Conservation (phyloP, 1,139 yeast species). For the Taiozyma sp. region DNA sequence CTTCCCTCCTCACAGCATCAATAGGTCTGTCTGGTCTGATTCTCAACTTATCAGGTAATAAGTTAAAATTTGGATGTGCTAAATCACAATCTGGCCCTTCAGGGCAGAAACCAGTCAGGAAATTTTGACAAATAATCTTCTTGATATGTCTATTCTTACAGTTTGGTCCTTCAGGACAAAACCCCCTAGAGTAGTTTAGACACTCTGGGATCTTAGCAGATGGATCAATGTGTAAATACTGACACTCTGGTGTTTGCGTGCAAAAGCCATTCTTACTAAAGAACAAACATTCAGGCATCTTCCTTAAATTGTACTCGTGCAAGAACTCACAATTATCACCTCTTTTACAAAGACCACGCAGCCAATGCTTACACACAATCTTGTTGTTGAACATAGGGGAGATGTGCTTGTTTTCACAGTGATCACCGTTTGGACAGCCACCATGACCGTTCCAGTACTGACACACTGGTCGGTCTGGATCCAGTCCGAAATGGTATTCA, state of each 20-base stretch:
- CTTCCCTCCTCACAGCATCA: conserved; percentile 9
- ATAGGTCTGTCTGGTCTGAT: conserved; percentile 41
- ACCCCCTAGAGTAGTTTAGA: conserved; percentile 76
- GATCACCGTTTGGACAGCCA: conserved; percentile 78
- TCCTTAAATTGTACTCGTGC: conserved; percentile 89
- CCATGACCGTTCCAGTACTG: conserved; percentile 65
- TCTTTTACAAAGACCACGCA: conserved; percentile 93
- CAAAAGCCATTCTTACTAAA: conserved; percentile 87
- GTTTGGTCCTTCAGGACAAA: conserved; percentile 88
- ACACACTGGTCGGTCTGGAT: conserved; percentile 90
- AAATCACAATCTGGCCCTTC: conserved; percentile 55
- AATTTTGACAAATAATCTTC: conserved; percentile 74
- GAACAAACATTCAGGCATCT: conserved; percentile 96
- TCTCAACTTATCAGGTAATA: conserved; percentile 41
- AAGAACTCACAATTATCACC: conserved; percentile 95
- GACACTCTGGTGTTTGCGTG: conserved; percentile 92
- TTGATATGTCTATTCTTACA: conserved; percentile 82
- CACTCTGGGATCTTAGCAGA: conserved; percentile 85
- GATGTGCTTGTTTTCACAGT: conserved; percentile 87
- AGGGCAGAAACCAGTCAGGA: conserved; percentile 91
- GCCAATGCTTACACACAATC: conserved; percentile 97
- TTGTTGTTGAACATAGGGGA: conserved; percentile 77
- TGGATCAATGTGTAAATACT: conserved; percentile 89
- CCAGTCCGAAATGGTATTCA: conserved; percentile 78
- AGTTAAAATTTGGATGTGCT: conserved; percentile 54